Percentiles rank a stretch among this genome's conserved stretches.
phyloP scores from a whole-genome alignment of 495 filamentous ascomycete genomes.

The Penicillium maclennaniae region DNA sequence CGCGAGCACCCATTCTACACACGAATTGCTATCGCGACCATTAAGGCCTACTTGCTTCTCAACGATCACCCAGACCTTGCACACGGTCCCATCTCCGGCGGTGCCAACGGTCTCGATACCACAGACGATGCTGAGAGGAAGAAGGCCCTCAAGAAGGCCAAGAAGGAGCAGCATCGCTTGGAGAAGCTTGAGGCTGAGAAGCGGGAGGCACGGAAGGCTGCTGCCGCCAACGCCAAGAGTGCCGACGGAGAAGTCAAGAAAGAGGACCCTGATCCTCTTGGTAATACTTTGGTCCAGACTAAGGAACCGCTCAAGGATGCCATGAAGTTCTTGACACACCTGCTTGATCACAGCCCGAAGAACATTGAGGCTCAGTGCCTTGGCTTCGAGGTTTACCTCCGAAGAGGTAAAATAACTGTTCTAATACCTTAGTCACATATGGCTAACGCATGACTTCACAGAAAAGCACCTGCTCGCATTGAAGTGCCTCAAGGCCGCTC shows the following conservation, averaged over 20 bases:
- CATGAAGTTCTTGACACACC: slow-evolving; percentile 76
- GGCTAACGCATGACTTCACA: slow-evolving; percentile 38
- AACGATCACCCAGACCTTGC: slow-evolving; percentile 70
- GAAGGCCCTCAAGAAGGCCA: slow-evolving; percentile 94
- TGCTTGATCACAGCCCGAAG: slow-evolving; percentile 79
- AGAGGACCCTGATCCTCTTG: slow-evolving; percentile 84
- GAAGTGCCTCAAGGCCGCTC: slow-evolving; percentile 74
- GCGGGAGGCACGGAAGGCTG: slow-evolving; percentile 54
- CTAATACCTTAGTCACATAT: neutral
- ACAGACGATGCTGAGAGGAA: slow-evolving; percentile 71
- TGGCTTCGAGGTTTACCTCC: slow-evolving; percentile 85
- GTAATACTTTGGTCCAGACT: slow-evolving; percentile 70
- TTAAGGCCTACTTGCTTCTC: slow-evolving; percentile 75
- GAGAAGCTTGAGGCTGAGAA: slow-evolving; percentile 82
- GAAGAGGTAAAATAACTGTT: slow-evolving; percentile 58
- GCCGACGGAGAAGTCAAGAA: slow-evolving; percentile 59
- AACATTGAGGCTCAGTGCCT: slow-evolving; percentile 76
- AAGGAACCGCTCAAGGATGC: slow-evolving; percentile 79
- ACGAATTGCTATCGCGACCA: slow-evolving; percentile 76
- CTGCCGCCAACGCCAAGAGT: slow-evolving; percentile 47
- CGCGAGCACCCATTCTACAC: slow-evolving; percentile 92
- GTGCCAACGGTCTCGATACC: slow-evolving; percentile 51
- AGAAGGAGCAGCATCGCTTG: slow-evolving; percentile 79
- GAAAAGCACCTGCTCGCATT: slow-evolving; percentile 81
- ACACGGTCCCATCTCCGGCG: slow-evolving; percentile 50